A percentile compares a stretch with the other conserved stretches of the same genome.
These are phyloP conservation scores for Penicillium sclerotiorum DNA, from an alignment of 2,329 filamentous ascomycete species.

Conservation along the genomic window DNA sequence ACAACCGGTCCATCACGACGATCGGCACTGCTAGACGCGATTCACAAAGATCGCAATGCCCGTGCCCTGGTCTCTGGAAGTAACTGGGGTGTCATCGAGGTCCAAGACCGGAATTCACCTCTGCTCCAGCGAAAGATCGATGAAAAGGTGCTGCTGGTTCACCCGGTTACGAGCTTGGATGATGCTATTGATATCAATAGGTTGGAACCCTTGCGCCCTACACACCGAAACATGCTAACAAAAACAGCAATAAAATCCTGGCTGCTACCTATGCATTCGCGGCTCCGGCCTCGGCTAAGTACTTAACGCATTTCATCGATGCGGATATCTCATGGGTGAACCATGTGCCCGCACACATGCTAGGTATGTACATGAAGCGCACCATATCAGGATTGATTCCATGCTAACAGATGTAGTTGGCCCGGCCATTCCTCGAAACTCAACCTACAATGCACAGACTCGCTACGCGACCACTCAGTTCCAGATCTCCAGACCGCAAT, in stretches of 20 bases:
- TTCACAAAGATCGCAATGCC: conserved; percentile 29
- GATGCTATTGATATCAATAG: conserved; percentile 56
- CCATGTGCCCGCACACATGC: conserved; percentile 58
- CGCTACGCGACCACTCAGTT: conserved; percentile 52
- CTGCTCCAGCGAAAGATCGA: conserved; percentile 44
- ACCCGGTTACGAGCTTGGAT: conserved; percentile 54
- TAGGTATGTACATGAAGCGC: conserved; percentile 39
- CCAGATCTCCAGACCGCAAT: conserved; percentile 49
- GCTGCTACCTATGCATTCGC: conserved; percentile 59
- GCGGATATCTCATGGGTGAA: conserved; percentile 58
- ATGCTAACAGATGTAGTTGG: conserved; percentile 20
- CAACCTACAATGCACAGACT: conserved; percentile 41
- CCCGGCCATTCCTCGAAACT: conserved; percentile 30
- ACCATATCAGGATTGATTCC: not conserved
- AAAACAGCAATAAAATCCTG: conserved; percentile 32
- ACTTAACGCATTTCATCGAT: conserved; percentile 60
- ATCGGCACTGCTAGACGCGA: conserved; percentile 22
- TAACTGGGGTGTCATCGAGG: conserved; percentile 32
- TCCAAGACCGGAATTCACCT: conserved; percentile 29
- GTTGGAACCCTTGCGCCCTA: not conserved
- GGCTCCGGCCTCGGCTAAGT: conserved; percentile 56
- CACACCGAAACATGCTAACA: not conserved
- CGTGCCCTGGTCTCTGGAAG: conserved; percentile 32
- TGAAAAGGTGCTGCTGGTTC: conserved; percentile 50
- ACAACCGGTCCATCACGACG: conserved; percentile 16